Conservation (phyloP, 352 stramenopile species). For the Pythium myriotylum region DNA sequence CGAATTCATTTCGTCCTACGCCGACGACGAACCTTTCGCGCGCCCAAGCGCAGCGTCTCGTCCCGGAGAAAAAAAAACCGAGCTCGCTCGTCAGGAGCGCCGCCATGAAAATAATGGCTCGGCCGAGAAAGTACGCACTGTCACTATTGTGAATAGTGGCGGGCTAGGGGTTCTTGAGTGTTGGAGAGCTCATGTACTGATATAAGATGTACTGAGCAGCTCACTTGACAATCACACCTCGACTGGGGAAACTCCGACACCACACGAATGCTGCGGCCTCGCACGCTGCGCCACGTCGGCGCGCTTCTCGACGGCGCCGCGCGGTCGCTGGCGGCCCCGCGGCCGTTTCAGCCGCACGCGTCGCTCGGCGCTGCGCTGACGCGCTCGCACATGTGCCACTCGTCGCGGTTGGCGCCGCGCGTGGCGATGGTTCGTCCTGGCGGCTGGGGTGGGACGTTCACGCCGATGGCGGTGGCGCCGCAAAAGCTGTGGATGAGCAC, state of each 20-base stretch:
- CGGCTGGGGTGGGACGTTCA: not conserved
- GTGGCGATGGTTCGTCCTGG: not conserved
- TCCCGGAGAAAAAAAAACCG: too few species aligned
- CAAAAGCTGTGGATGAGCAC: constrained; percentile 8
- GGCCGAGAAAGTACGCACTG: not conserved
- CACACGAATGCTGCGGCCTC: constrained; percentile 18
- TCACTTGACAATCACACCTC: too few species aligned
- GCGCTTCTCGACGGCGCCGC: constrained; percentile 15
- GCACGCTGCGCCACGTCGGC: constrained; percentile 20
- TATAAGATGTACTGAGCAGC: not conserved
- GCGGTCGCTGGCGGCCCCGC: not conserved
- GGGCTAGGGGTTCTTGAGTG: constrained; percentile 7
- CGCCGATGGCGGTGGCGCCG: not conserved
- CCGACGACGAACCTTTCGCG: not conserved
- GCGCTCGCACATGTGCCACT: constrained; percentile 14
- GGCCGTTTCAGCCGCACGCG: not conserved
- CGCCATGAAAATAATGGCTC: too few species aligned
- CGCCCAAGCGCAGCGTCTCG: not conserved
- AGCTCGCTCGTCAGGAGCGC: too few species aligned
- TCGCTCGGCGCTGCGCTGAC: not conserved
- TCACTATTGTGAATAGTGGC: constrained; percentile 22
- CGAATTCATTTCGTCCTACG: constrained; percentile 22
- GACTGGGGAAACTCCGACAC: not conserved
- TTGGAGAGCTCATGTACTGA: constrained; percentile 3
- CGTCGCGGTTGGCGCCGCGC: constrained; percentile 18